These are phyloP conservation scores for Cladosporium austrohemisphaericum DNA, from an alignment of 2,329 filamentous ascomycete species.

Conservation along the genomic window DNA sequence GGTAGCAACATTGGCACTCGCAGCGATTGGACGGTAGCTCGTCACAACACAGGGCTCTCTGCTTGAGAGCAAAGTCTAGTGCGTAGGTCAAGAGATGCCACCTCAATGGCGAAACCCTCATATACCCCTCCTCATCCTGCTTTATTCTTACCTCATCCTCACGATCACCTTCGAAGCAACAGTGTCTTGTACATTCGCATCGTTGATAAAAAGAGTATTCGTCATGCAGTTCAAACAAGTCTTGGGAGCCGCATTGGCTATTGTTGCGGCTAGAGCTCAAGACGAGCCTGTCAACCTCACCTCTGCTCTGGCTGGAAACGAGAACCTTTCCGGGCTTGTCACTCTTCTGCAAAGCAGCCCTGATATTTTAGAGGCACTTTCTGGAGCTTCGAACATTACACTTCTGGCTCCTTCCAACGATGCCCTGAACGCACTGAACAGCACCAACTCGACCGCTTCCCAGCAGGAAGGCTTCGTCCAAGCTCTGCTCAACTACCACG, in stretches of 20 bases:
- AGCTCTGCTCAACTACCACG: constrained; percentile 56
- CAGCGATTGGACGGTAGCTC: neutral
- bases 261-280: constrained; percentile 34
- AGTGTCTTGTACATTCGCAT: no score
- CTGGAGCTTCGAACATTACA: constrained; percentile 50
- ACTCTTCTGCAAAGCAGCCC: constrained; percentile 37
- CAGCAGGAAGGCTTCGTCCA: constrained; percentile 34
- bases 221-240: constrained; percentile 40
- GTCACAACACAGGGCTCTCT: constrained; percentile 3
- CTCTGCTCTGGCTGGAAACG: constrained; percentile 31
- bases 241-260: constrained; percentile 34
- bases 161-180: no score
- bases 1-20: constrained; percentile 1
- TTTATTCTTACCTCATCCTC: neutral
- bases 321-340: constrained; percentile 33
- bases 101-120: constrained; percentile 5
- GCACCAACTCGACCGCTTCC: constrained; percentile 32
- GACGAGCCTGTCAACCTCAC: constrained; percentile 27
- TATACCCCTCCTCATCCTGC: constrained; percentile 3
- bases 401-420: constrained; percentile 56
- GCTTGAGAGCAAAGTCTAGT: constrained; percentile 9
- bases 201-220: neutral
- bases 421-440: constrained; percentile 40
- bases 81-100: constrained; percentile 11
- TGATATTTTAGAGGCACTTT: constrained; percentile 37